Base-by-base conservation (phyloP, 208 protist genomes). In the Leishmania guyanensis region DNA sequence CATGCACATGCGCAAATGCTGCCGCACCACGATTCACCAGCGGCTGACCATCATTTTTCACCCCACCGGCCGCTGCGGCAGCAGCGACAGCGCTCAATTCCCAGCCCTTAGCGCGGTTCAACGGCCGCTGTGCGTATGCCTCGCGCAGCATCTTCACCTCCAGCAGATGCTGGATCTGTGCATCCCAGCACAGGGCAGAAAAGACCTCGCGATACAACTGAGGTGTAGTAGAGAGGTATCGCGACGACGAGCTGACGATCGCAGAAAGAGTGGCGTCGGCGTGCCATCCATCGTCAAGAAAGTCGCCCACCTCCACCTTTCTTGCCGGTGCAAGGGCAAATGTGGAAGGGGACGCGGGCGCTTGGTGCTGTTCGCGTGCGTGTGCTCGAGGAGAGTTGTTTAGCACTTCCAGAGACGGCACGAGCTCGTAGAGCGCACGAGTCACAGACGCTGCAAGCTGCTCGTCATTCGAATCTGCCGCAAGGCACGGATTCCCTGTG, bases 401-500 rank as follows among this genome's bases (percentile, higher is more conserved):
- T 10, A 92, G 73, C 58, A 90, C 85, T n/a, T 60, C 46, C 39
- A 92, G 58, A 50, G 53, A 80, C 22, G 87, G 89, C 20, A 89
- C 69, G 9, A 60, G 50, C 3, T 22, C 46, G 17, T 65, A 58
- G 14, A 84, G 20, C 36, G 22, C 33, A 14, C 43, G 50, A 14
- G 4, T 29, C 33, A 62, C 33, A 5, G 39, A 4, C 0, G 3
- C 22, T 1, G 48, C 51, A 43, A 8, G 0, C 22, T 56, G 72
- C 29, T 8, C 53, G 29, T 62, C 33, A 5, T 29, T 43, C 9
- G 46, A 6, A 50, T 43, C 51, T 17, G 8, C 51, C 5, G 0
- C 64, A 14, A 87, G 68, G 54, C 94, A 83, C 0, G 94, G 91
- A 82, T 97, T 97, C 10, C 88, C 87, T 60, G 77, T 86, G 14